Evolutionary conservation across 768 basidiomycete species (phyloP).

Genomic region (Kockovaella imperatae): DNA sequence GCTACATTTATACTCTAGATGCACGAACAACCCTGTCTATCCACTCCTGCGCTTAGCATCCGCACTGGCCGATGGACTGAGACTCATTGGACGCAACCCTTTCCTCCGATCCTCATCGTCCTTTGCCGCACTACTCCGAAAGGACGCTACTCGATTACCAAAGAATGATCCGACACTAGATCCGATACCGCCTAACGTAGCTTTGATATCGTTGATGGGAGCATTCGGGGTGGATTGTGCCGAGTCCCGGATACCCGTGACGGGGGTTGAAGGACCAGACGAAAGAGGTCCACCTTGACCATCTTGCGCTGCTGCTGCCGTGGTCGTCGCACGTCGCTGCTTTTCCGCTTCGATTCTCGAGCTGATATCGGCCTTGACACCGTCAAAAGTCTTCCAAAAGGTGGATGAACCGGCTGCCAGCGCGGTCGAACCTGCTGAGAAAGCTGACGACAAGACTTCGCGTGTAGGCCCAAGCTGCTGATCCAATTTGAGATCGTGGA

Average conservation of each 20-base stretch:
- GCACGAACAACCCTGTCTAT: too few species aligned
- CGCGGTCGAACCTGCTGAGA: slow-evolving; percentile 77
- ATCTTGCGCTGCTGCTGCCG: not conserved
- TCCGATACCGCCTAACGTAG: slow-evolving; percentile 40
- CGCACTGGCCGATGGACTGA: slow-evolving; percentile 7
- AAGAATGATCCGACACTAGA: slow-evolving; percentile 41
- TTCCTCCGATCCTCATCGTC: slow-evolving; percentile 3
- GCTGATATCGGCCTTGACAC: slow-evolving; percentile 56
- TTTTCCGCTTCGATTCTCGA: slow-evolving; percentile 30
- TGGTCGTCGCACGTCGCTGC: slow-evolving; percentile 2
- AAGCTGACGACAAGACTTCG: slow-evolving; percentile 73
- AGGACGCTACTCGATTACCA: slow-evolving; percentile 28
- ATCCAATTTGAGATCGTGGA: slow-evolving; percentile 86
- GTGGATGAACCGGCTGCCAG: slow-evolving; percentile 53
- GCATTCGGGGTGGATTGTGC: not conserved
- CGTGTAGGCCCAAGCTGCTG: slow-evolving; percentile 89
- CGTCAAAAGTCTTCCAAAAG: slow-evolving; percentile 84
- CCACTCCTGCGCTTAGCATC: too few species aligned
- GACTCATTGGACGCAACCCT: slow-evolving; percentile 36
- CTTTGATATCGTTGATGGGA: slow-evolving; percentile 30
- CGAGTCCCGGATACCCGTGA: not conserved
- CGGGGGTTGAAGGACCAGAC: not conserved
- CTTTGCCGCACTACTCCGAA: slow-evolving; percentile 7
- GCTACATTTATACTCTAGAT: too few species aligned
- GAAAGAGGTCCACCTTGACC: not conserved